phyloP scores from a whole-genome alignment of 805 yeast species.

The Wickerhamomyces kurtzmanii region DNA sequence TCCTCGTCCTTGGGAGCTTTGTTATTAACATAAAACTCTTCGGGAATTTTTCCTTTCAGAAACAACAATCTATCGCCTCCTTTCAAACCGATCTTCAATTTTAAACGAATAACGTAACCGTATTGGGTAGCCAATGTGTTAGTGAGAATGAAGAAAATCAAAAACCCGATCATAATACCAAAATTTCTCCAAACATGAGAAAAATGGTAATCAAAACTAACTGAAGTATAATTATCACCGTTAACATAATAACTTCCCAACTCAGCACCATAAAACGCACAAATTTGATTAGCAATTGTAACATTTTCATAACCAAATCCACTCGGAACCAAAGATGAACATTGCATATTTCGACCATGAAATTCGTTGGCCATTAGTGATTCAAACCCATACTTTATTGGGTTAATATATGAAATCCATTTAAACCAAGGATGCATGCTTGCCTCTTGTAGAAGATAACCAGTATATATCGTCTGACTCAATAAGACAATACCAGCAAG shows the following conservation, averaged over 20 bases:
- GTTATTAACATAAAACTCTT: slow-evolving; percentile 20
- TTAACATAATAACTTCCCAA: slow-evolving; percentile 34
- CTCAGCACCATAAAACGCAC: slow-evolving; percentile 40
- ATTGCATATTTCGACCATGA: slow-evolving; percentile 22
- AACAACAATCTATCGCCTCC: slow-evolving; percentile 55
- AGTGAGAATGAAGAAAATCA: slow-evolving; percentile 34
- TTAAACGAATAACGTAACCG: slow-evolving; percentile 38
- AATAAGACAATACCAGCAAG: slow-evolving; percentile 42
- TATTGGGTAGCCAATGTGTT: slow-evolving; percentile 22
- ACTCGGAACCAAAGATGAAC: slow-evolving; percentile 27
- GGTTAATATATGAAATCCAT: slow-evolving; percentile 42
- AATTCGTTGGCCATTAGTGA: slow-evolving; percentile 44
- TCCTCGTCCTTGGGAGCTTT: slow-evolving; percentile 14
- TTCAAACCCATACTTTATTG: slow-evolving; percentile 40
- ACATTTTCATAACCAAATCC: slow-evolving; percentile 30
- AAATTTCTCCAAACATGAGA: slow-evolving; percentile 51
- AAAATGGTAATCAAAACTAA: slow-evolving; percentile 30
- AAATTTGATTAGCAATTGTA: slow-evolving; percentile 21
- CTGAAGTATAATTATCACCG: slow-evolving; percentile 35
- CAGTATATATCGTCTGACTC: slow-evolving; percentile 38
- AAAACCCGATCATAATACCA: slow-evolving; percentile 47
- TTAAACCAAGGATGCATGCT: slow-evolving; percentile 54
- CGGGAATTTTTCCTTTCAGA: slow-evolving; percentile 33
- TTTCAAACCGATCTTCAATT: slow-evolving; percentile 39
- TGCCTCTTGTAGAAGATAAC: slow-evolving; percentile 35